Percentiles rank a stretch among this genome's conserved stretches.
Evolutionary conservation across 1,284 basidiomycete species (phyloP).

Genomic region (Fomitopsis schrenkii): DNA sequence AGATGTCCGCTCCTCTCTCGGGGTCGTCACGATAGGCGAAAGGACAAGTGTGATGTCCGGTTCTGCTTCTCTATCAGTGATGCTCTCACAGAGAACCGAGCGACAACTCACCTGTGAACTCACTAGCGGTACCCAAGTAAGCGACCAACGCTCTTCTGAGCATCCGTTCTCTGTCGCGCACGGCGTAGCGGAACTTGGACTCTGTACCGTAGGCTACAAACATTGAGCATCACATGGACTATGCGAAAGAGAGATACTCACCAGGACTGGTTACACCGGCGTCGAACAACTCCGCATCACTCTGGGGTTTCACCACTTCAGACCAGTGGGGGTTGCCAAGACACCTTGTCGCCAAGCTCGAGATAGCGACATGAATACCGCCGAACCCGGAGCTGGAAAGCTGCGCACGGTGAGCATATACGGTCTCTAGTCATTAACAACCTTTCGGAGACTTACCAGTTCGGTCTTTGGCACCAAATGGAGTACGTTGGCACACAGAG

Average conservation of each 20-base stretch:
- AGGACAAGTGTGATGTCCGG: conserved; percentile 64
- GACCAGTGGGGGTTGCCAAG: conserved; percentile 65
- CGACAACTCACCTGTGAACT: conserved; percentile 51
- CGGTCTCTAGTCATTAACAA: neutral
- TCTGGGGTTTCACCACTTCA: conserved; percentile 58
- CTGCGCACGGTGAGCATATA: conserved; percentile 29
- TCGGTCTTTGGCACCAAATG: conserved; percentile 73
- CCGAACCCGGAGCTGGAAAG: conserved; percentile 73
- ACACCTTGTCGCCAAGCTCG: conserved; percentile 73
- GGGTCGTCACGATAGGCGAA: conserved; percentile 52
- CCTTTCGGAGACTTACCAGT: conserved; percentile 48
- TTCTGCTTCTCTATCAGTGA: conserved; percentile 33
- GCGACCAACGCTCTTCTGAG: conserved; percentile 57
- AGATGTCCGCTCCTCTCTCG: conserved; percentile 42
- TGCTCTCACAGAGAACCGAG: neutral
- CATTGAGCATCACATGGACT: conserved; percentile 11
- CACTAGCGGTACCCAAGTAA: conserved; percentile 66
- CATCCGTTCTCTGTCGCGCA: conserved; percentile 48
- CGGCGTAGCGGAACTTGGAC: conserved; percentile 54
- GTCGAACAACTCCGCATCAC: conserved; percentile 64
- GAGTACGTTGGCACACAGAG: conserved; percentile 62
- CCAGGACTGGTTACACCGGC: conserved; percentile 52
- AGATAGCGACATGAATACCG: conserved; percentile 76
- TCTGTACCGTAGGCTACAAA: conserved; percentile 44
- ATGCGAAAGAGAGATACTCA: conserved; percentile 23